Conservation (phyloP, 2,329 filamentous ascomycete species). For the Aspergillus sp. region DNA sequence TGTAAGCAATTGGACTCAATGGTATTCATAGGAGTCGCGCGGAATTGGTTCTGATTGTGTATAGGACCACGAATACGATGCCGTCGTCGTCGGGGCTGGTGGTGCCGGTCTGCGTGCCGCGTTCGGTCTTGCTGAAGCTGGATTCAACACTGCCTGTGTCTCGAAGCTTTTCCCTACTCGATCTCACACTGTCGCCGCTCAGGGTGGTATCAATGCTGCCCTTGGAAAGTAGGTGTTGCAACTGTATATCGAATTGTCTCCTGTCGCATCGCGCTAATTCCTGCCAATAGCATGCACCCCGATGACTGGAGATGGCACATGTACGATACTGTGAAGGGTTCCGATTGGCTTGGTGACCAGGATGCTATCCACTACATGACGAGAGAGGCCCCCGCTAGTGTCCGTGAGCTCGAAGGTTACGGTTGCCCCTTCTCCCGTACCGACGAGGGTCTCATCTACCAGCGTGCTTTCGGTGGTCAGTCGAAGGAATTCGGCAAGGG, state of each 20-base stretch:
- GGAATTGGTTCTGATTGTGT: constrained; percentile 20
- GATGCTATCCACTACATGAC: constrained; percentile 99
- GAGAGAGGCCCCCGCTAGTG: constrained; percentile 83
- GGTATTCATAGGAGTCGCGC: neutral
- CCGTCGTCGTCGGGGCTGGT: constrained; percentile 73
- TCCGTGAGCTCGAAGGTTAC: constrained; percentile 95
- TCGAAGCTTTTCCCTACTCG: constrained; percentile 65
- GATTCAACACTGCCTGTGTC: constrained; percentile 65
- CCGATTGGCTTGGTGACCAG: constrained; percentile 95
- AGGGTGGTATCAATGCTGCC: constrained; percentile 60
- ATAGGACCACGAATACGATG: constrained; percentile 97
- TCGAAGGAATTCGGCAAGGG: constrained; percentile 94
- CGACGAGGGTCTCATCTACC: constrained; percentile 96
- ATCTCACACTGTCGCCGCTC: constrained; percentile 66
- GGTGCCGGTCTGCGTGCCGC: constrained; percentile 64
- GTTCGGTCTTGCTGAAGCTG: constrained; percentile 63
- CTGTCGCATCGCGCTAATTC: constrained; percentile 18
- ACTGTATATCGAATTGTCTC: neutral
- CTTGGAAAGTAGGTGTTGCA: constrained; percentile 41
- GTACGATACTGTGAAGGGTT: constrained; percentile 98
- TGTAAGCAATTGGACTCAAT: constrained; percentile 54
- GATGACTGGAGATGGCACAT: constrained; percentile 99
- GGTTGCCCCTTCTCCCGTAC: constrained; percentile 92
- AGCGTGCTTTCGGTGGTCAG: constrained; percentile 97
- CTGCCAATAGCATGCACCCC: constrained; percentile 78